Percentiles rank a stretch among this genome's conserved stretches.
These are phyloP conservation scores for Ceratopteris richardii DNA, from an alignment of 75 land plant species.

Conservation along the genomic window DNA sequence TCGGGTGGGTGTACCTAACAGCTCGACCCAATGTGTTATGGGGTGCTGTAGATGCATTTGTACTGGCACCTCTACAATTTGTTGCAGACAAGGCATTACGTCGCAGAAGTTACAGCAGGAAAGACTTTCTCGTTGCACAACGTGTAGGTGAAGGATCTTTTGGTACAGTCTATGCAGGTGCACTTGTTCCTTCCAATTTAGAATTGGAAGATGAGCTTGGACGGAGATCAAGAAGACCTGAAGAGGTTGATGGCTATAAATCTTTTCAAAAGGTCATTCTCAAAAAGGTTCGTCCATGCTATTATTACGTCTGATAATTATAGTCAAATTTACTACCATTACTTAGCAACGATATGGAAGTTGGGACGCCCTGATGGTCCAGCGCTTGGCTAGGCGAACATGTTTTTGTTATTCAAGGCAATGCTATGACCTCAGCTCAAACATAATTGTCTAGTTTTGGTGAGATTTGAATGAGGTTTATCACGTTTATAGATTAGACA, in stretches of 20 bases:
- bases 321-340: no score
- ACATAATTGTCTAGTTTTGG: no score
- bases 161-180: conserved; percentile 88
- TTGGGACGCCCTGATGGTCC: no score
- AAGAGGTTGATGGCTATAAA: conserved; percentile 50
- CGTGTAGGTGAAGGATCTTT: conserved; percentile 93
- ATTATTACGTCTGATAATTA: not conserved
- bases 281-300: conserved; percentile 59
- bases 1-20: conserved; percentile 69
- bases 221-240: conserved; percentile 27
- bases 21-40: conserved; percentile 85
- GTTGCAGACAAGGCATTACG: conserved; percentile 48
- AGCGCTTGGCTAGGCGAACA: no score
- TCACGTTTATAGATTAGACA: no score
- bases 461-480: no score
- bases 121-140: conserved; percentile 61
- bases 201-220: conserved; percentile 10
- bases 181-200: conserved; percentile 57
- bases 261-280: conserved; percentile 71
- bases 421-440: no score
- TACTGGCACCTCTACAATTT: conserved; percentile 77
- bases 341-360: no score
- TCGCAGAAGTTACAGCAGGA: conserved; percentile 61
- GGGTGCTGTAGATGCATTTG: conserved; percentile 89
- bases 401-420: no score